Percentiles rank a stretch among this genome's conserved stretches.
phyloP scores from a whole-genome alignment of 768 basidiomycete genomes.

The Kwoniella heveanensis region DNA sequence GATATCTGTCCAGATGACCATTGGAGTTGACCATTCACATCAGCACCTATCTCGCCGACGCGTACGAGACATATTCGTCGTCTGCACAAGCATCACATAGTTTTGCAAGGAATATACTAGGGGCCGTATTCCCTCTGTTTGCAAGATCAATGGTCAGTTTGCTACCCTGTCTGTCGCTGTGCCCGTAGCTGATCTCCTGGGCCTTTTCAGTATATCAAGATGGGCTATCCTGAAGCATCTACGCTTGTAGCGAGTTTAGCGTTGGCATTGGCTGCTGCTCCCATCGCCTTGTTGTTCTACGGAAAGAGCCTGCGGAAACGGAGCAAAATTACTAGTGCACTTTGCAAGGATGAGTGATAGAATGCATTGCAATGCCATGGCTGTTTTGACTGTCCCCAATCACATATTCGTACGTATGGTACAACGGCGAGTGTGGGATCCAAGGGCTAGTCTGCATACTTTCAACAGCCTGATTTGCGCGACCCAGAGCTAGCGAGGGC shows the following conservation, averaged over 20 bases:
- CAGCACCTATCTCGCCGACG: slow-evolving; percentile 50
- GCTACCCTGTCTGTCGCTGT: not conserved
- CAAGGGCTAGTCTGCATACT: too few relatives aligned
- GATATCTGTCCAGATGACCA: not conserved
- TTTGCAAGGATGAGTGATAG: slow-evolving; percentile 25
- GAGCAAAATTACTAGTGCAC: slow-evolving; percentile 47
- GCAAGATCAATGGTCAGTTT: slow-evolving; percentile 37
- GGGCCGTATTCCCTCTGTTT: slow-evolving; percentile 46
- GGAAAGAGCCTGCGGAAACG: slow-evolving; percentile 45
- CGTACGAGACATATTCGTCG: slow-evolving; percentile 51
- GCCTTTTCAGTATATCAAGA: slow-evolving; percentile 24
- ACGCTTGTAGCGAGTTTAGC: slow-evolving; percentile 50
- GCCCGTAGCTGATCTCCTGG: not conserved
- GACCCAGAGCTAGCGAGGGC: too few relatives aligned
- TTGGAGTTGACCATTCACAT: not conserved
- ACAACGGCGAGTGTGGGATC: too few relatives aligned
- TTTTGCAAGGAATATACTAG: slow-evolving; percentile 39
- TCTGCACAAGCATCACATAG: slow-evolving; percentile 52
- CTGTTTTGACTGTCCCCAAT: too few relatives aligned
- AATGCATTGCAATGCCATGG: not conserved
- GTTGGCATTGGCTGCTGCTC: slow-evolving; percentile 36
- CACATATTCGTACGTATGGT: too few relatives aligned
- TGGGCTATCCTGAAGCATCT: slow-evolving; percentile 45
- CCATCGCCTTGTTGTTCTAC: slow-evolving; percentile 43
- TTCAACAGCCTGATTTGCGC: too few relatives aligned